phyloP scores from a whole-genome alignment of 2,329 filamentous ascomycete species.

The Hymenotorrendiella dingleyae region DNA sequence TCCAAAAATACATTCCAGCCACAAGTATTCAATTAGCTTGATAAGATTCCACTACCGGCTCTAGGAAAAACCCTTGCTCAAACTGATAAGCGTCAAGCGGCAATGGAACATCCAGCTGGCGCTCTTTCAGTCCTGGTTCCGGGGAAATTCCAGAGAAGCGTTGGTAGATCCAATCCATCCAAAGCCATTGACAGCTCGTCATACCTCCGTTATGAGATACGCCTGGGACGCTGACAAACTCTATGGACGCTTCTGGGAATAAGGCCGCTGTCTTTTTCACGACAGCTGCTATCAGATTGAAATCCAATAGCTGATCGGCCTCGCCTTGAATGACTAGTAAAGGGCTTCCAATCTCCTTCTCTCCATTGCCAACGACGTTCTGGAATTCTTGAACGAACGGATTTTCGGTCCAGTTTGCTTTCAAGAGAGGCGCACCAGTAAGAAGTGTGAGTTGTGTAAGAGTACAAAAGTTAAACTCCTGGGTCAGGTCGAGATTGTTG shows the following conservation, averaged over 20 bases:
- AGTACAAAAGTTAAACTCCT: not conserved
- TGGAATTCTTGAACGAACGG: conserved; percentile 2
- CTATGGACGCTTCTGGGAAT: not conserved
- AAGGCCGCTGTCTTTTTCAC: not conserved
- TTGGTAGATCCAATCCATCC: conserved; percentile 6
- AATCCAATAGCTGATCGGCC: not conserved
- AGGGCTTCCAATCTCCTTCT: conserved; percentile 8
- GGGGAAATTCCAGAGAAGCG: not conserved
- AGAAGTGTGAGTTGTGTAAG: not conserved
- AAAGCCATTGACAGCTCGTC: not conserved
- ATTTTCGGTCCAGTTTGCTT: conserved; percentile 7
- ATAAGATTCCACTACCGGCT: no score
- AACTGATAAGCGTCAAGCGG: no score
- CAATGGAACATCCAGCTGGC: no score
- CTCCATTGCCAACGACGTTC: not conserved
- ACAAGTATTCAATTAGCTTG: no score
- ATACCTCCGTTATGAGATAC: not conserved
- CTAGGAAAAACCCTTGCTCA: no score
- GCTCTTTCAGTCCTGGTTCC: not conserved
- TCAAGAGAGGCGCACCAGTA: not conserved
- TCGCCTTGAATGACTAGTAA: conserved; percentile 11
- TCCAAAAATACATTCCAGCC: no score
- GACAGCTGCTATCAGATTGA: not conserved
- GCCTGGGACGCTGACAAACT: not conserved
- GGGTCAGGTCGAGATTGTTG: not conserved